Percentiles rank a stretch among this genome's conserved stretches.
Evolutionary conservation across 768 basidiomycete species (phyloP).

Genomic region (Podaxis carcinomalis): DNA sequence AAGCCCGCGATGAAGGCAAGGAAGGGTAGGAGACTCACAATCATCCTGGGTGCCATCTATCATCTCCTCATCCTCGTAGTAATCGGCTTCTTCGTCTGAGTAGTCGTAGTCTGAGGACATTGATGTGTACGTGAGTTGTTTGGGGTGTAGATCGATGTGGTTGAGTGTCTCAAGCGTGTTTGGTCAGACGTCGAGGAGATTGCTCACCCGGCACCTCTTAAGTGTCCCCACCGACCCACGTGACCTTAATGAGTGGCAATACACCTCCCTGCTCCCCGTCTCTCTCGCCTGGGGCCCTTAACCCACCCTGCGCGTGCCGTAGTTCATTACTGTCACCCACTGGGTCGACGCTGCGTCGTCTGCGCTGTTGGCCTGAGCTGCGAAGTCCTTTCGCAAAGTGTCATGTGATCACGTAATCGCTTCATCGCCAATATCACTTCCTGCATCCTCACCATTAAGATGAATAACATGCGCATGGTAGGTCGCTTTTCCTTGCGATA

Average conservation of each 20-base stretch:
- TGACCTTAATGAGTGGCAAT: slow-evolving; percentile 1
- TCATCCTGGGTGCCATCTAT: slow-evolving; percentile 63
- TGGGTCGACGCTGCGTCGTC: neutral
- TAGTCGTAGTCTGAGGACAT: slow-evolving; percentile 66
- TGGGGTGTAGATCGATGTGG: slow-evolving; percentile 22
- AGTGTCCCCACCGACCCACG: neutral
- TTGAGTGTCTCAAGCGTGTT: slow-evolving; percentile 9
- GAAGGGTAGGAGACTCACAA: slow-evolving; percentile 25
- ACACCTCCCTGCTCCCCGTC: neutral
- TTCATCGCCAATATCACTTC: neutral
- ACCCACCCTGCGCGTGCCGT: neutral
- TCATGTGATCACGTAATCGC: slow-evolving; percentile 6
- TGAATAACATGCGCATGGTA: slow-evolving; percentile 14
- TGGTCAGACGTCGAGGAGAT: neutral
- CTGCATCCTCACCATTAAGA: neutral
- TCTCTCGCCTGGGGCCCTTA: neutral
- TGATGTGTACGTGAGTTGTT: neutral
- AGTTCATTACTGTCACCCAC: neutral
- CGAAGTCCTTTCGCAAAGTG: too few species aligned
- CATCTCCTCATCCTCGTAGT: slow-evolving; percentile 72
- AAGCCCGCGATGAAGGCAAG: neutral
- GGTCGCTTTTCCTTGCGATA: neutral
- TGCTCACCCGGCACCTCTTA: slow-evolving; percentile 5
- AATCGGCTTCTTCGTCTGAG: slow-evolving; percentile 63
- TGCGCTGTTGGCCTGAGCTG: neutral